Evolutionary conservation across 2,329 filamentous ascomycete genomes (phyloP), one percentile per base, ranked within the genome.

Genomic region (Clonostachys sp.): DNA sequence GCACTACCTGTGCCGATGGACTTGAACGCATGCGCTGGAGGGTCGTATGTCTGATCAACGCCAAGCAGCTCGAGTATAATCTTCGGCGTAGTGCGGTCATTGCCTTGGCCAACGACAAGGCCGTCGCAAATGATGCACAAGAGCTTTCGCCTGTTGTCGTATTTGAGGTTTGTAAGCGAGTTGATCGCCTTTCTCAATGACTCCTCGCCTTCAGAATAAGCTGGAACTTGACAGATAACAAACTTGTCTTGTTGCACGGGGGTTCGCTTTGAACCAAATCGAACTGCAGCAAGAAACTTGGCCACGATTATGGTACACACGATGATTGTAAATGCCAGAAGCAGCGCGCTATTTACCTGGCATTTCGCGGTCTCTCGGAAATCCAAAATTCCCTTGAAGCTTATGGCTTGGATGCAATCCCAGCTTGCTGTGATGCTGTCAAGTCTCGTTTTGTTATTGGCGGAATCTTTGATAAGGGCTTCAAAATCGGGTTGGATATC

Each of bases 81-180:
- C 74, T 96, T 96, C 20, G 94, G 94, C 2, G 94, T 99, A 8
- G 94, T 92, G 47, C 92, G 83, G 67, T 99, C 94, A 63, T 99
- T 99, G 56, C 94, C 94, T 57, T 88, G 85, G 73, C 94, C 94
- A 41, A 96, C 89, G 64, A 97, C 95, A 76, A 96, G 89, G 70
- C 94, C 94, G 59, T 99, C 94, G 62, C 94, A 99, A 57, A 99
- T 89, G 51, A 99, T 89, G 59, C 86, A 94, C 54, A 99, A 92
- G 24, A 99, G 81, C 71, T 99, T 99, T 53, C 94, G 81, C 75
- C 99, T 99, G 71, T 99, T 96, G 70, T 99, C 94, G 58, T 99
- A 99, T 56, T 95, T 87, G 14, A 99, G 78, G 12, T 91, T 90
- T 14, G 94, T 96, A 50, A 97, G 78, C 2, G 94, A 97, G 64